Evolutionary conservation across 441 rosid genomes (phyloP).

Genomic region (Erodium trifolium): DNA sequence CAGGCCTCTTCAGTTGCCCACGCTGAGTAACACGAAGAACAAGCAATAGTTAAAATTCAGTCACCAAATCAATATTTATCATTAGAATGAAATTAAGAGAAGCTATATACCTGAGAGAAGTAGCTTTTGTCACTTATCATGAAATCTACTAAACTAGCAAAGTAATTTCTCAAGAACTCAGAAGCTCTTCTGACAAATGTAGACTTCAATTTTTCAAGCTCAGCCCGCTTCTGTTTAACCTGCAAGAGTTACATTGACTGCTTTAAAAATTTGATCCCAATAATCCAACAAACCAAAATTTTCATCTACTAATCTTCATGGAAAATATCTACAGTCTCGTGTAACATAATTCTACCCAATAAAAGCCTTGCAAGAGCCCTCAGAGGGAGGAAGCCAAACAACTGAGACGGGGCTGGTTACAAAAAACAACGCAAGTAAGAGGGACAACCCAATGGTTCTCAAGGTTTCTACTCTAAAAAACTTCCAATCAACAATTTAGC

Average conservation of each 20-base stretch:
- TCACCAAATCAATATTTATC: conserved; percentile 10
- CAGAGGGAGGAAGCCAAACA: neutral
- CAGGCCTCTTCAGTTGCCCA: conserved; percentile 98
- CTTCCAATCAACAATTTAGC: no score
- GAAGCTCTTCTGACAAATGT: conserved; percentile 91
- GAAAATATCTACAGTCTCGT: neutral
- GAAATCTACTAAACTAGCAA: conserved; percentile 96
- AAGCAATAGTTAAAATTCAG: conserved; percentile 20
- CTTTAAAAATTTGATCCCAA: conserved; percentile 11
- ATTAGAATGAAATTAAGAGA: conserved; percentile 13
- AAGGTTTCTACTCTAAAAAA: no score
- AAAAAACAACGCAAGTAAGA: no score
- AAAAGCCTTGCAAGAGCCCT: neutral
- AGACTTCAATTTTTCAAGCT: conserved; percentile 69
- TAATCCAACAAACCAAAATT: conserved; percentile 2
- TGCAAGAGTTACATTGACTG: conserved; percentile 27
- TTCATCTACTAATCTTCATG: neutral
- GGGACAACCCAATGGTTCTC: no score
- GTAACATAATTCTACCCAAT: neutral
- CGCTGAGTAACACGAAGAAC: conserved; percentile 47
- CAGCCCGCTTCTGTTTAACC: conserved; percentile 89
- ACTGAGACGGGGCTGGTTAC: no score
- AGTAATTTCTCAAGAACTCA: conserved; percentile 92
- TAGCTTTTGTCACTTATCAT: conserved; percentile 97
- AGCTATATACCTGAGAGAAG: conserved; percentile 75